phyloP scores from a whole-genome alignment of 2,329 filamentous ascomycete genomes.

The Diaporthe humulicola region DNA sequence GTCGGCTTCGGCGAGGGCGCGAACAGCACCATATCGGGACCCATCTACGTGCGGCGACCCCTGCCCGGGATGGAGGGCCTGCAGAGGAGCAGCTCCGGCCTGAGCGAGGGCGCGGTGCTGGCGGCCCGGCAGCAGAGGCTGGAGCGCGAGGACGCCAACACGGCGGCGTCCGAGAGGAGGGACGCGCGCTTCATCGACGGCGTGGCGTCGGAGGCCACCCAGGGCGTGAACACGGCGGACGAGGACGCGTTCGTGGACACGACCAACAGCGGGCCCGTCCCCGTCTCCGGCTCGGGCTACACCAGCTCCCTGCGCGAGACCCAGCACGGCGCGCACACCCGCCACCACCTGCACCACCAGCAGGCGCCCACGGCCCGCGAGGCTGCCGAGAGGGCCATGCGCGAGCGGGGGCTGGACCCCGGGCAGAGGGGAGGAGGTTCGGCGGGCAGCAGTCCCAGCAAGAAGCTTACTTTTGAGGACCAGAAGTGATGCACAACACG shows the following conservation, averaged over 20 bases:
- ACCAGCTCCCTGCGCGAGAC: conserved; percentile 55
- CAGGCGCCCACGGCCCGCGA: conserved; percentile 56
- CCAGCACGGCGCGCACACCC: conserved; percentile 43
- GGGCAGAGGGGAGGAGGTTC: conserved; percentile 57
- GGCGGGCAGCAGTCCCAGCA: conserved; percentile 59
- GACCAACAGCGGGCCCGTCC: conserved; percentile 69
- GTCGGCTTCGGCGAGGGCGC: conserved; percentile 96
- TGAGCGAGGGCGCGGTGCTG: conserved; percentile 59
- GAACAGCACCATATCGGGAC: conserved; percentile 85
- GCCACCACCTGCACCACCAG: conserved; percentile 48
- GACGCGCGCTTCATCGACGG: conserved; percentile 78
- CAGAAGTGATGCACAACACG: conserved; percentile 48
- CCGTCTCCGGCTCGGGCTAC: conserved; percentile 54
- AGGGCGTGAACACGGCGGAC: conserved; percentile 53
- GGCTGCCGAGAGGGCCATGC: conserved; percentile 74
- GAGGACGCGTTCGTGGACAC: conserved; percentile 74
- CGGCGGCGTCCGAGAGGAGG: conserved; percentile 63
- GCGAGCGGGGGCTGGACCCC: conserved; percentile 66
- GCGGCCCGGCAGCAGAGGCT: conserved; percentile 48
- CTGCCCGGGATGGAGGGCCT: conserved; percentile 57
- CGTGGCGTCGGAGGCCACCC: conserved; percentile 68
- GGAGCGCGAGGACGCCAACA: conserved; percentile 52
- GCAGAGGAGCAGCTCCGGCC: conserved; percentile 65
- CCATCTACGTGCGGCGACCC: conserved; percentile 72
- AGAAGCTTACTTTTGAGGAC: conserved; percentile 72